phyloP scores from a whole-genome alignment of 352 stramenopile species.

The Phytopythium chamaehyphon region DNA sequence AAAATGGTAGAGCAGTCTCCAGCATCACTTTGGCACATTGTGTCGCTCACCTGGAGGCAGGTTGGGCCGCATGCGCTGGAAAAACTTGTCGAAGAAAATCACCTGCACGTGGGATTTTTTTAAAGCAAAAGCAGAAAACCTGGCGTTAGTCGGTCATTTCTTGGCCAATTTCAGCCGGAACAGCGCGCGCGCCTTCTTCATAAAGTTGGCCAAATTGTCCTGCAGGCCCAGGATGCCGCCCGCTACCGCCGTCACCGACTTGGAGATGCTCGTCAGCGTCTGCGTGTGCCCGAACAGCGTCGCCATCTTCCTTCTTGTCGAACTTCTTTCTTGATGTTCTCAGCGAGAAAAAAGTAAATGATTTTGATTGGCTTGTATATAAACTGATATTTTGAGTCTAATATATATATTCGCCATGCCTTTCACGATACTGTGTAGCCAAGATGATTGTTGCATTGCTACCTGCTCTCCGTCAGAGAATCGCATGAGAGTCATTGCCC shows the following conservation, averaged over 20 bases:
- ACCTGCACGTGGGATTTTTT: no score
- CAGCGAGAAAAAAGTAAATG: background rate
- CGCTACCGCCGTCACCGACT: conserved; percentile 69
- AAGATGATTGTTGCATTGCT: no score
- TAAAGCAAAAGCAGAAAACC: background rate
- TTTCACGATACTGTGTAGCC: no score
- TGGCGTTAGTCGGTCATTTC: no score
- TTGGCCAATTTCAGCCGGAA: no score
- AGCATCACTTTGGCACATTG: no score
- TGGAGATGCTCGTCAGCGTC: conserved; percentile 82
- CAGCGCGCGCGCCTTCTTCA: conserved; percentile 63
- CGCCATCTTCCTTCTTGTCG: conserved; percentile 30
- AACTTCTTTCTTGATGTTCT: background rate
- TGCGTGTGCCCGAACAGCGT: conserved; percentile 80
- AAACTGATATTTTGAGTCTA: no score
- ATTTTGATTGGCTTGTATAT: background rate
- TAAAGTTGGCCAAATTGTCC: conserved; percentile 77
- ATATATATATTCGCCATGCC: no score
- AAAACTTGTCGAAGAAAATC: conserved; percentile 82
- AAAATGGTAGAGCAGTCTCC: no score
- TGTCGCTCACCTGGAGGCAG: conserved; percentile 43
- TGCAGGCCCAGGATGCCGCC: conserved; percentile 70
- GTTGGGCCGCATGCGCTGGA: conserved; percentile 61
- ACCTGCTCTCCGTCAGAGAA: no score
- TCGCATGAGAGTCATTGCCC: no score